Base-by-base conservation (phyloP, 2,329 filamentous ascomycete species). In the Fusarium sp. region DNA sequence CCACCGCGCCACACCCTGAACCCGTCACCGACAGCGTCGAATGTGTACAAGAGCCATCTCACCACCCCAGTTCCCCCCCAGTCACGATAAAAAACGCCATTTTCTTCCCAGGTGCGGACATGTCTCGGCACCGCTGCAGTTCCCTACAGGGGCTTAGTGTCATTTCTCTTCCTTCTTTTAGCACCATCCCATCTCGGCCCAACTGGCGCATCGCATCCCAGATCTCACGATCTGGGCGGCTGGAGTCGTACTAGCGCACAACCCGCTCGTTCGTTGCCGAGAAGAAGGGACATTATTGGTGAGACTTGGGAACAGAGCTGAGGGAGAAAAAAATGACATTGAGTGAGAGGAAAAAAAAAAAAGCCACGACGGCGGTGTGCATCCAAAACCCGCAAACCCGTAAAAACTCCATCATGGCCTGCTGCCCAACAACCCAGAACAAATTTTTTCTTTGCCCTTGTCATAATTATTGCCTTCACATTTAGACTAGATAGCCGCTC, bases 141-240 rank as follows among this genome's bases (percentile, higher is more conserved):
- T 62, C 69, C 69, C 62, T 50, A 71, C 40, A 62, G 42, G 62
- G 47, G 40, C 72, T 67, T 67, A 75, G 69, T 69, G 65, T 34
- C 60, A 50, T 50, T 66, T 59, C 63, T 45, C 52, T 20, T 45
- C 27, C n/a, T 20, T 47, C n/a, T 52, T 40, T 40, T 34, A 73
- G 57, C 47, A 70, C 38, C 59, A 13, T 59, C 34, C 52, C 67
- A 67, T 72, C 73, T 74, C 70, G 73, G 74, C 65, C 70, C 47
- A 75, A 71, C 66, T 66, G 57, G 66, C 57, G 59, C 66, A 70
- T 75, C 57, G 59, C 66, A 70, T 75, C 67, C 69, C 34, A 77
- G 76, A 77, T 77, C 74, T 66, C 54, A 65, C 68, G 76, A 77
- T 77, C 76, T 73, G 42, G 64, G 69, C 69, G 69, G 63, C 66